phyloP scores from a whole-genome alignment of 202 grass and related monocot species.

The Carex arenaria region DNA sequence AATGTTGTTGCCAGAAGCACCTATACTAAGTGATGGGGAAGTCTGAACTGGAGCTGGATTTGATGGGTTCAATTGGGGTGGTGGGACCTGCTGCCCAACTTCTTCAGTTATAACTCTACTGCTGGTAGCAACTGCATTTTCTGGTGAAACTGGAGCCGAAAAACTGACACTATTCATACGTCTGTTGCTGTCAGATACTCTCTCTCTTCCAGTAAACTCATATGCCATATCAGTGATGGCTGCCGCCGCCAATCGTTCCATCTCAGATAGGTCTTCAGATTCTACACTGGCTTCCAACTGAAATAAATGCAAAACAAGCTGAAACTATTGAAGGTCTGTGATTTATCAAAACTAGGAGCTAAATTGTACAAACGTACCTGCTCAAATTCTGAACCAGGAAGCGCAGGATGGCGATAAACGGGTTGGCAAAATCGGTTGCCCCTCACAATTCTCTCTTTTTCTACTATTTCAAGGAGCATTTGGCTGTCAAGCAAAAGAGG shows the following conservation, averaged over 20 bases:
- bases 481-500: slow-evolving; percentile 42
- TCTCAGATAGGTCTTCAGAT: slow-evolving; percentile 81
- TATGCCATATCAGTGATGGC: slow-evolving; percentile 68
- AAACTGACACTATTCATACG: slow-evolving; percentile 44
- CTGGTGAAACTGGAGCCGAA: slow-evolving; percentile 62
- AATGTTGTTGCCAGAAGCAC: slow-evolving; percentile 26
- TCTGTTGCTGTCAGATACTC: slow-evolving; percentile 44
- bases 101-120: neutral
- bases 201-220: slow-evolving; percentile 67
- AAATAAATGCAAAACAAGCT: slow-evolving; percentile 14
- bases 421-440: slow-evolving; percentile 53
- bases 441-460: slow-evolving; percentile 64
- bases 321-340: neutral
- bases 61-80: neutral
- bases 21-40: neutral
- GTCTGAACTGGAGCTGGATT: neutral
- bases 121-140: slow-evolving; percentile 42
- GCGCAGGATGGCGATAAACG: slow-evolving; percentile 67
- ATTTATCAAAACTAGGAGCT: neutral
- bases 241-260: slow-evolving; percentile 76
- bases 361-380: slow-evolving; percentile 47
- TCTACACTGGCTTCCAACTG: slow-evolving; percentile 63
- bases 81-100: neutral
- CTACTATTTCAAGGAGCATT: slow-evolving; percentile 70
- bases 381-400: slow-evolving; percentile 81